Evolutionary conservation across 2,329 filamentous ascomycete species (phyloP), one percentile per base, ranked within the genome.

Genomic region (Mycosphaerella arachidis): DNA sequence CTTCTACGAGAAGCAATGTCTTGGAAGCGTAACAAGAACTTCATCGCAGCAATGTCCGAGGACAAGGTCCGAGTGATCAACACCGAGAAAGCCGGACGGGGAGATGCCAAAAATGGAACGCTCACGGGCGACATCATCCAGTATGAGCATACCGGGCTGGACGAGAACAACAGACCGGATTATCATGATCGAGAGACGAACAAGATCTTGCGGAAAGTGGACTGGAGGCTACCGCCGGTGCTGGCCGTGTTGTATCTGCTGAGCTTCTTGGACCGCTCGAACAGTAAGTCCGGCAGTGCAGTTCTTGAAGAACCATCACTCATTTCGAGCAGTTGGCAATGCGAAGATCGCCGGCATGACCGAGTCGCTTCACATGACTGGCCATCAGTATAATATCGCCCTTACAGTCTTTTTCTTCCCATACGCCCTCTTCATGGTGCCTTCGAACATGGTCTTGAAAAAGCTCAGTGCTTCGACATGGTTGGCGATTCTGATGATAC

Each of bases 131-230:
- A 24, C 27, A 48, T 30, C 27, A 27, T 48, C 16, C 7, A 48
- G 46, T 31, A 64, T 46, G 62, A 62, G 10, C 55, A 62, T 40
- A 62, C 59, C 13, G 62, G 62, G 1, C 50, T 64, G 57, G 57
- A 61, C 37, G 59, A 60, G 31, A 46, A 35, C 31, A 55, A 59
- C 9, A 30, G 59, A 45, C 62, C 62, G 7, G 60, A 64, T 27
- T 64, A 64, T 50, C 57, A 62, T 20, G 60, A 64, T 46, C 56
- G 58, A 12, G 62, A 62, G 43, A 57, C 60, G 68, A 77, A 74
- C 53, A 79, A 74, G 20, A 76, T 92, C 67, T 82, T 86, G 71
- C 82, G 85, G 66, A 67, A 65, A 40, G 63, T 66, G 18, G 64
- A 66, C 46, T 60, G 53, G 16, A 52, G 63, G 24, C 53, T 66